A percentile compares a stretch with the other conserved stretches of the same genome.
Evolutionary conservation across 164 flowering plant species (phyloP).

Genomic region (Vitis labrusca): DNA sequence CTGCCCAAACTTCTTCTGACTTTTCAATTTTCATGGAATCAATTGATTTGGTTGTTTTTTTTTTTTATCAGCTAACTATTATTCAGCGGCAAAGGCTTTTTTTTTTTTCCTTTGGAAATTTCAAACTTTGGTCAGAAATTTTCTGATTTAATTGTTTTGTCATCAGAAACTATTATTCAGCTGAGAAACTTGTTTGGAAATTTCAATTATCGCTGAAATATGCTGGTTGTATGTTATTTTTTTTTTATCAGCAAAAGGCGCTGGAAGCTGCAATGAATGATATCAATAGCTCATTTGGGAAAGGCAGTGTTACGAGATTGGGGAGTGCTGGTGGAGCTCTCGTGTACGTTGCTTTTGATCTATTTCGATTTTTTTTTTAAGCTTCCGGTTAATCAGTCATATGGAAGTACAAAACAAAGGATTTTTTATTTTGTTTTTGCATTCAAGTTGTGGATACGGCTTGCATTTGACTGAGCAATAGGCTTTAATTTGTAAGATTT

Average conservation of each 20-base stretch:
- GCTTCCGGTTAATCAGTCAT: too few relatives aligned
- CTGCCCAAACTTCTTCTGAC: background rate
- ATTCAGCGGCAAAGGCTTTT: too few relatives aligned
- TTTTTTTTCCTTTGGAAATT: too few relatives aligned
- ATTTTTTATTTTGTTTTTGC: background rate
- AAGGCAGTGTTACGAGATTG: constrained; percentile 96
- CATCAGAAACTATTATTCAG: too few relatives aligned
- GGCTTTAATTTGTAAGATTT: constrained; percentile 1
- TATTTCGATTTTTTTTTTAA: background rate
- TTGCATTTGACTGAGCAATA: background rate
- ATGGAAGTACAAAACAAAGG: too few relatives aligned
- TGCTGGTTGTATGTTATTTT: background rate
- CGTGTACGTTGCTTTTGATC: constrained; percentile 56
- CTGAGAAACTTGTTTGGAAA: background rate
- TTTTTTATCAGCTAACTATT: constrained; percentile 57
- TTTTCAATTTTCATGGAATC: too few relatives aligned
- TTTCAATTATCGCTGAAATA: too few relatives aligned
- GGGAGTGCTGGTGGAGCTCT: constrained; percentile 99
- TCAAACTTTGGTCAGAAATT: too few relatives aligned
- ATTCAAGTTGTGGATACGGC: background rate
- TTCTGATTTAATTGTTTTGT: too few relatives aligned
- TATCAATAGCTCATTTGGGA: constrained; percentile 92
- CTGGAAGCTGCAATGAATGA: constrained; percentile 96
- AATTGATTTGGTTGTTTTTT: background rate
- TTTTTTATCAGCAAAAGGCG: constrained; percentile 83